phyloP scores from a whole-genome alignment of 1,284 basidiomycete species.

The Boletellus sp. region DNA sequence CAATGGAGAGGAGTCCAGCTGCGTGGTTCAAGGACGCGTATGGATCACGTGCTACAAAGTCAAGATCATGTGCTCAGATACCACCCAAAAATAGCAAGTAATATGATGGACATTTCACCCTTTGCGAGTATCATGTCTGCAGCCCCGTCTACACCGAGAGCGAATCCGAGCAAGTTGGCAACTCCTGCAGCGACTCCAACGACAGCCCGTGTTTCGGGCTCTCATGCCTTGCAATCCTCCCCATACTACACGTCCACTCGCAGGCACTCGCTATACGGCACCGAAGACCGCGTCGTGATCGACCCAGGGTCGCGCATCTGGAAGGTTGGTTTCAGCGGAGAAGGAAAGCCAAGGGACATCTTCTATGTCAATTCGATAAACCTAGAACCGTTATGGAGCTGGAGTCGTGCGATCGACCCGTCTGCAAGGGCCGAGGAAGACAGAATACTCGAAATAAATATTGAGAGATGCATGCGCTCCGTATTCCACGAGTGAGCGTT shows the following conservation, averaged over 20 bases:
- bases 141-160: conserved; percentile 26
- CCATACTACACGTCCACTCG: conserved; percentile 76
- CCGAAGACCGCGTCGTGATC: conserved; percentile 81
- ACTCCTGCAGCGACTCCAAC: conserved; percentile 46
- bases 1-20: background rate
- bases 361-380: conserved; percentile 50
- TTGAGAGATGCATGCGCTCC: conserved; percentile 68
- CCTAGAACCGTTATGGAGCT: conserved; percentile 55
- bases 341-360: conserved; percentile 77
- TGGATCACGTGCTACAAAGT: conserved; percentile 12
- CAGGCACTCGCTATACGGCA: conserved; percentile 78
- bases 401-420: conserved; percentile 51
- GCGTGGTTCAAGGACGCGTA: conserved; percentile 12
- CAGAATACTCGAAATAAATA: conserved; percentile 59
- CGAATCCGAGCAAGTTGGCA: conserved; percentile 9
- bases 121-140: conserved; percentile 21
- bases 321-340: conserved; percentile 89
- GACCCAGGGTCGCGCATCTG: conserved; percentile 82
- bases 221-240: conserved; percentile 58
- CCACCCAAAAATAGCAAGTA: background rate
- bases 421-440: conserved; percentile 70
- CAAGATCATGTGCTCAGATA: conserved; percentile 13
- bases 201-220: conserved; percentile 43
- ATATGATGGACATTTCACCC: background rate
- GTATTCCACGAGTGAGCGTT: conserved; percentile 83